Evolutionary conservation across 2,329 filamentous ascomycete species (phyloP).

Genomic region (Phoma sp.): DNA sequence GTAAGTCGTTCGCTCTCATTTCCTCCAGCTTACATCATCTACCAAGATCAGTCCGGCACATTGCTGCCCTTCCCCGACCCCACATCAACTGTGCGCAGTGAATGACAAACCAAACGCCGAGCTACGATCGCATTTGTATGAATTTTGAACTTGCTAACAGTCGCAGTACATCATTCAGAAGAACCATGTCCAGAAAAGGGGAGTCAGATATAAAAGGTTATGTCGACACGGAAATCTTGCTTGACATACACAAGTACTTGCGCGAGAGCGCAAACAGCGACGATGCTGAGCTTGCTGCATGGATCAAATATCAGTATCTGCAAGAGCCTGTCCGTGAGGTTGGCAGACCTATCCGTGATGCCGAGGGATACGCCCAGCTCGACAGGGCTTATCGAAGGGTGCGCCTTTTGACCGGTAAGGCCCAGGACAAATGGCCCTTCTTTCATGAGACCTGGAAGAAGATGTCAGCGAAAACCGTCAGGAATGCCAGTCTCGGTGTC

Average conservation of each 20-base stretch:
- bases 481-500: conserved; percentile 26
- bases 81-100: conserved; percentile 5
- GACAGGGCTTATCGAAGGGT: conserved; percentile 39
- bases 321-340: conserved; percentile 16
- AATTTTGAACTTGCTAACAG: no score
- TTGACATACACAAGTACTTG: conserved; percentile 30
- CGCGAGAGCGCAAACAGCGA: conserved; percentile 26
- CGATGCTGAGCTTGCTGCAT: conserved; percentile 29
- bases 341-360: conserved; percentile 23
- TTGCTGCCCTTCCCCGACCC: conserved; percentile 10
- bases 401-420: conserved; percentile 34
- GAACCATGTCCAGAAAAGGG: not conserved
- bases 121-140: conserved; percentile 15
- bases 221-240: conserved; percentile 30
- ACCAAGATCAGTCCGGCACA: not conserved
- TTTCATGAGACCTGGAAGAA: conserved; percentile 31
- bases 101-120: not conserved
- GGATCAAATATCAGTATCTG: conserved; percentile 34
- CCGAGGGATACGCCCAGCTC: conserved; percentile 31
- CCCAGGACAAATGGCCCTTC: conserved; percentile 43
- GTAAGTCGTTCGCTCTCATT: not conserved
- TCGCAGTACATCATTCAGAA: not conserved
- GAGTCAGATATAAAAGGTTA: conserved; percentile 15
- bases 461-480: conserved; percentile 27
- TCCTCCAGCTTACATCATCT: not conserved